phyloP scores from a whole-genome alignment of 116 monocot species.

The Phalaenopsis hybrid region DNA sequence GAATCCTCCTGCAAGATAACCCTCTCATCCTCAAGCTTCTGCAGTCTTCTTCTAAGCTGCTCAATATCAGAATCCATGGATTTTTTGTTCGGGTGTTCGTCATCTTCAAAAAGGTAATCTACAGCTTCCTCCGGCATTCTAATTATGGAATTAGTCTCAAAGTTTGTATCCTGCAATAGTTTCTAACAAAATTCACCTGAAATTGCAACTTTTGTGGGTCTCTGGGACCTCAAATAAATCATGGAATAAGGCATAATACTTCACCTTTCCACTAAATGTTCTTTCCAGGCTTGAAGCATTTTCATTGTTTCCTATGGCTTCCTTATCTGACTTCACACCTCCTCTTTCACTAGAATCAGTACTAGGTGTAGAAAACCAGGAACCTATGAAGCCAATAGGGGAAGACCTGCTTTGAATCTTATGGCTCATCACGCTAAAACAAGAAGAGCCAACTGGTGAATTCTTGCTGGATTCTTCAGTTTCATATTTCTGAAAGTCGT shows the following conservation, averaged over 20 bases:
- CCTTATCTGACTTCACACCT: constrained; percentile 5
- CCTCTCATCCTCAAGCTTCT: constrained; percentile 38
- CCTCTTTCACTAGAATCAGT: constrained; percentile 9
- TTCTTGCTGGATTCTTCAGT: too few species aligned
- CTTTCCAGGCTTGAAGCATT: constrained; percentile 4
- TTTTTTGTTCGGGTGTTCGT: constrained; percentile 10
- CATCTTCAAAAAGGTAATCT: constrained; percentile 5
- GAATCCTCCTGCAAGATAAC: constrained; percentile 16
- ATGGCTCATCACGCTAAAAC: not conserved
- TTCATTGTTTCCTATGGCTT: constrained; percentile 2
- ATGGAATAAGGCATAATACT: not conserved
- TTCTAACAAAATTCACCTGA: not conserved
- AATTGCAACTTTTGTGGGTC: not conserved
- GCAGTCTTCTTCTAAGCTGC: constrained; percentile 28
- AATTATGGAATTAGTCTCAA: constrained; percentile 8
- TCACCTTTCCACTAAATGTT: constrained; percentile 11
- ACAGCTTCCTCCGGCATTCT: constrained; percentile 8
- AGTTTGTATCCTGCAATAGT: constrained; percentile 3
- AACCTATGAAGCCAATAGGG: not conserved
- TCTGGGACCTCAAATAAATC: constrained; percentile 35
- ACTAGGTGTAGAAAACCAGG: constrained; percentile 23
- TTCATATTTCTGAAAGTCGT: too few species aligned
- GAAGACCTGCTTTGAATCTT: constrained; percentile 4
- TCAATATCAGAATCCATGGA: constrained; percentile 19
- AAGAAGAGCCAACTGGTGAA: constrained; percentile 1